Evolutionary conservation across 73 alveolate species (phyloP), one percentile per base, ranked within the genome.

Genomic region (Paramecium tetraurelia): DNA sequence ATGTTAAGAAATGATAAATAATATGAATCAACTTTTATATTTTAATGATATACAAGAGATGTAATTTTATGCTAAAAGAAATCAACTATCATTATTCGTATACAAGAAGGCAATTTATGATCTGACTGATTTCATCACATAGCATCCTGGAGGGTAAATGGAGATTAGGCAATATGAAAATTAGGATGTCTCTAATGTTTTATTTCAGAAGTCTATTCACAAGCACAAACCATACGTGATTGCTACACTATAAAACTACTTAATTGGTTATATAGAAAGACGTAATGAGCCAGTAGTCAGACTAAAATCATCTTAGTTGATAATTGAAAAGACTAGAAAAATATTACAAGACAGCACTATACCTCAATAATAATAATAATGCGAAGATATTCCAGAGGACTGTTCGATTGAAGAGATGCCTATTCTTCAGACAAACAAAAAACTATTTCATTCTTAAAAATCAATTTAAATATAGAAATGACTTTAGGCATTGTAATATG

Each of bases 101-200:
- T 80, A 80, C 48, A 80, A 80, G 46, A 48, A 21, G 57, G 70
- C 50, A 9, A 43, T 80, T 8, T 80, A 80, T 48, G 90, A 80
- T 46, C 38, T 80, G 24, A 43, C 57, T 10, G 90, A 80, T 9
- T 80, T 80, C 48, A 80, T 80, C 16, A 46, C 29, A 27, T 16
- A 44, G 22, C 90, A 80, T 43, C 90, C 90, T 41, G 90, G 90
- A 48, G 90, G 90, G 16, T 59, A 80, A 36, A 29, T 72, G 33
- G 90, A 44, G 8, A 80, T 80, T 11, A 59, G 9, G 10, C 22
- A 80, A 46, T 80, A 40, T 48, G 90, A 41, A 80, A 80, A 80
- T 80, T 44, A 41, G 24, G 75, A 24, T 27, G 57, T 80, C 20
- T 24, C 46, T 5, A 43, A 80, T 12, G 20, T 80, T 5, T 10